phyloP scores from a whole-genome alignment of 1,139 yeast species.

The Lipomyces yarrowii region DNA sequence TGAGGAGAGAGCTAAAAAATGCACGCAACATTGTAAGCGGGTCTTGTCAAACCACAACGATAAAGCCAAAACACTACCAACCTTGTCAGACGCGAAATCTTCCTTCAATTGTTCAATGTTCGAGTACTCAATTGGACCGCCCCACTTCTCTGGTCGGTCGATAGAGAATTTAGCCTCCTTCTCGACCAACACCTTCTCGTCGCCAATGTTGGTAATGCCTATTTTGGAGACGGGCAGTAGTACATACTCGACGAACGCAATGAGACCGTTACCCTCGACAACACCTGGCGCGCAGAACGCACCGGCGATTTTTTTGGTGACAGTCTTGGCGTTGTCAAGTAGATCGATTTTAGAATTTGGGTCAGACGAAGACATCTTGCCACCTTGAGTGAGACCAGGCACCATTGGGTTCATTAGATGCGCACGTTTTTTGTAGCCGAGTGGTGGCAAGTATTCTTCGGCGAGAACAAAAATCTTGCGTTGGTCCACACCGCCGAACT shows the following conservation, averaged over 20 bases:
- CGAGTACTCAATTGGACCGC: constrained; percentile 80
- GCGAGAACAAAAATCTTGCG: constrained; percentile 97
- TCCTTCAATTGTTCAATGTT: constrained; percentile 69
- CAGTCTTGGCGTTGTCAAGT: constrained; percentile 82
- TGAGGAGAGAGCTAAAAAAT: constrained; percentile 67
- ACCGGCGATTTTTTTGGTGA: constrained; percentile 85
- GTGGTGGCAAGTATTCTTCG: constrained; percentile 82
- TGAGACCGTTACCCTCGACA: constrained; percentile 84
- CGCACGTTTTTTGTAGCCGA: constrained; percentile 96
- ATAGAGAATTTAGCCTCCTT: constrained; percentile 55
- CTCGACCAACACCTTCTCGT: constrained; percentile 43
- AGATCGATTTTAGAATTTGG: constrained; percentile 96
- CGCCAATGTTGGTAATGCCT: constrained; percentile 2
- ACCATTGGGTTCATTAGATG: constrained; percentile 99
- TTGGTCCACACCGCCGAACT: constrained; percentile 99
- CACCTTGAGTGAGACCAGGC: constrained; percentile 96
- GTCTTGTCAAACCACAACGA: not conserved
- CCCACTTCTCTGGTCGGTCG: constrained; percentile 94
- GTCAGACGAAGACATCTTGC: constrained; percentile 97
- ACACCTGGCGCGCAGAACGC: constrained; percentile 98
- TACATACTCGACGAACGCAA: constrained; percentile 83
- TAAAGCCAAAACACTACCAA: not conserved
- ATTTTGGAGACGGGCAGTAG: constrained; percentile 70
- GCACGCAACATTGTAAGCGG: not conserved
- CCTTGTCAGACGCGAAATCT: constrained; percentile 67